Conservation (phyloP, 306 rosid genomes). For the Rubus parviflorus region DNA sequence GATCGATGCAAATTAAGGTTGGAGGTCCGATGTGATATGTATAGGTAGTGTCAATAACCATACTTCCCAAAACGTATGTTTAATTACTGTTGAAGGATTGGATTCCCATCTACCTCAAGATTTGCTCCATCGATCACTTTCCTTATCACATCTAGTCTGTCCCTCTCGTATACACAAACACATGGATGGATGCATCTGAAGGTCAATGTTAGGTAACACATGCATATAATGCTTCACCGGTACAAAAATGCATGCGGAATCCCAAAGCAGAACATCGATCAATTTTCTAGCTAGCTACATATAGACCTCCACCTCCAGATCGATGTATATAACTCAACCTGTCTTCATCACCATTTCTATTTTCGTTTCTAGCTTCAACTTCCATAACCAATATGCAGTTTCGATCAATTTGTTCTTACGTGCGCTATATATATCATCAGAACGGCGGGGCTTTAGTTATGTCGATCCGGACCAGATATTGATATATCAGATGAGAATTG, state of each 20-base stretch:
- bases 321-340: background rate
- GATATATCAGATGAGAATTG: background rate
- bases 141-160: background rate
- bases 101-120: slow-evolving; percentile 1
- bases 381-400: background rate
- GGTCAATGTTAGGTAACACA: slow-evolving; percentile 5
- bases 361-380: background rate
- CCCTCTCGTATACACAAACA: background rate
- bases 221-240: slow-evolving; percentile 1
- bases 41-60: background rate
- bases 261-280: background rate
- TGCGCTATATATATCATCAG: background rate
- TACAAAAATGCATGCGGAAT: background rate
- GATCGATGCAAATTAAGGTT: background rate
- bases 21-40: too few species aligned
- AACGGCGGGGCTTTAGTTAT: background rate
- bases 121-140: background rate
- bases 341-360: background rate
- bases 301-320: too few species aligned
- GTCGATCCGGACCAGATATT: background rate
- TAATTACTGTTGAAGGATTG: background rate
- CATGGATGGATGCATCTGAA: background rate
- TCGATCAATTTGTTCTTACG: background rate
- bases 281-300: too few species aligned
- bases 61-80: background rate